Base-by-base conservation (phyloP, 2,329 filamentous ascomycete species). In the Botryotinia globosa region DNA sequence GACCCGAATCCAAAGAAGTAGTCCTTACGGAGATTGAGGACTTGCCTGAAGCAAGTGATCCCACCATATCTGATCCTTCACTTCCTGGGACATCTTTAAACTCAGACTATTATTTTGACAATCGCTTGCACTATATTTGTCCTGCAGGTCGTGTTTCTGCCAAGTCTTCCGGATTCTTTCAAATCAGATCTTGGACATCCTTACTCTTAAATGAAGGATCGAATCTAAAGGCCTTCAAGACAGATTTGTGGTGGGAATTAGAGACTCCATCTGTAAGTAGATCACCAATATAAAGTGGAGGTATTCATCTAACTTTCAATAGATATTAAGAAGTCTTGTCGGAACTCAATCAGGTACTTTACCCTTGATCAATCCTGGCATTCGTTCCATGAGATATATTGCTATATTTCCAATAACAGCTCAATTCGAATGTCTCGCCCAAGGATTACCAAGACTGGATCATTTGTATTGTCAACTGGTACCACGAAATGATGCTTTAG, bases 141-240 rank as follows among this genome's bases (percentile, higher is more conserved):
- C 20, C 25, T 34, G 9, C 12, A 48, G 45, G 34, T 22, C 7
- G 20, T n/a, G 44, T 32, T 42, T 71, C 59, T 65, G 67, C 68
- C 54, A 58, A 29, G 45, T 54, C 48, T 5, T 73, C 69, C 4
- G 45, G 67, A 14, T 51, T 80, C 1, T 78, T 80, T 54, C 62
- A 75, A 20, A 72, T 78, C 51, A 66, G 77, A 34, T 86, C 87
- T 2, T 94, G 92, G 92, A 85, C 84, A 0, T 85, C 87, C 29
- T 77, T 94, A 0, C 83, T 87, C 2, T 87, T 94, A 75, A 94
- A 94, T 79, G 92, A 95, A 82, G 91, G 91, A 14, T 93, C 91
- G 0, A 93, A 89, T 7, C 86, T 91, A n/a, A 86, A 86, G 73
- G 90, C 89, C 9, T 94, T 87, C 68, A 71, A 74, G 64, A 89